Percentiles rank a stretch among this genome's conserved stretches.
Evolutionary conservation across 441 rosid species (phyloP).

Genomic region (Arabidopsis hybrid): DNA sequence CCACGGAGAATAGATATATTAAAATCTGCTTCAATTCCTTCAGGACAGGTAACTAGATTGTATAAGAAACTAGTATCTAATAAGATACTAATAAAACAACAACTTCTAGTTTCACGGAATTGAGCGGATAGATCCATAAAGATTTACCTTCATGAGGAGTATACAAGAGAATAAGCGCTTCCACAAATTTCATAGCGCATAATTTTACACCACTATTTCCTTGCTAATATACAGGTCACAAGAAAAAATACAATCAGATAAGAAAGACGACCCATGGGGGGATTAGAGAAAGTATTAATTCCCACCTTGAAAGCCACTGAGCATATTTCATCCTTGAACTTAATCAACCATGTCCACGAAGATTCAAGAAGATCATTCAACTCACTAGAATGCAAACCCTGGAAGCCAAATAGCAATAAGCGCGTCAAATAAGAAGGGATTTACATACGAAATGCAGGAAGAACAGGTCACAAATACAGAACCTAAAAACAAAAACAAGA

Average conservation of each 20-base stretch:
- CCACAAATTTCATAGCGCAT: conserved; percentile 87
- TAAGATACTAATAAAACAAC: conserved; percentile 8
- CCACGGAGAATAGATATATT: conserved; percentile 88
- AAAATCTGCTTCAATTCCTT: conserved; percentile 70
- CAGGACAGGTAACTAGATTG: conserved; percentile 42
- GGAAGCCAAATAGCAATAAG: conserved; percentile 30
- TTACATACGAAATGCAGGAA: not conserved
- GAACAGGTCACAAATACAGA: conserved; percentile 14
- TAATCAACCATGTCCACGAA: conserved; percentile 87
- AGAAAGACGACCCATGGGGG: conserved; percentile 29
- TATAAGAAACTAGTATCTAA: conserved; percentile 38
- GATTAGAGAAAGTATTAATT: conserved; percentile 25
- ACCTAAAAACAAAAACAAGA: not conserved
- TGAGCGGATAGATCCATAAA: conserved; percentile 31
- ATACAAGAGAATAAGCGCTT: conserved; percentile 88
- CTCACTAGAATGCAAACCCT: conserved; percentile 84
- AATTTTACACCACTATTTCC: conserved; percentile 87
- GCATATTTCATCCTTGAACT: conserved; percentile 88
- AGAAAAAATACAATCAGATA: conserved; percentile 48
- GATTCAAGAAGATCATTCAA: conserved; percentile 71
- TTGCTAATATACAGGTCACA: conserved; percentile 56
- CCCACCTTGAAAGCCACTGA: conserved; percentile 84
- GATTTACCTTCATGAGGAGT: conserved; percentile 82
- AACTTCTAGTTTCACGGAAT: conserved; percentile 13
- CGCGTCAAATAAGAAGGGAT: not conserved